A percentile compares a stretch with the other conserved stretches of the same genome.
Conservation (phyloP, 1,139 yeast genomes). For the Saccharomyces hybrid region DNA sequence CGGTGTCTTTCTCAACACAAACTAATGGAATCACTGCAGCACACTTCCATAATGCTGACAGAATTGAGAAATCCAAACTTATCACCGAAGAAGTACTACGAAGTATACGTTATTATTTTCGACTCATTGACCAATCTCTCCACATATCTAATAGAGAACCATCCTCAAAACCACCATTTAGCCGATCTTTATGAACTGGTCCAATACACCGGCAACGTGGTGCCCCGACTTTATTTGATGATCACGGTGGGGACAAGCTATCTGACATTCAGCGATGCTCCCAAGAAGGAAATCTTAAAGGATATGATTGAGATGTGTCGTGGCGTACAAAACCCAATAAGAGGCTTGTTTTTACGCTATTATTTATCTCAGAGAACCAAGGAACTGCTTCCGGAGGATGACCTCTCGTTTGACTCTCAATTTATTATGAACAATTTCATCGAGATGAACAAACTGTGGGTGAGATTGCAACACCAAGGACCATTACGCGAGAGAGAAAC, state of each 20-base stretch:
- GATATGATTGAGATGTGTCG: slow-evolving; percentile 98
- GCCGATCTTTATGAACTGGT: slow-evolving; percentile 91
- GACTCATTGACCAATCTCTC: slow-evolving; percentile 75
- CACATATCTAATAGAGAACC: slow-evolving; percentile 56
- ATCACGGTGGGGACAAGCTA: slow-evolving; percentile 90
- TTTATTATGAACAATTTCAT: slow-evolving; percentile 81
- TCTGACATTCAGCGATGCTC: slow-evolving; percentile 71
- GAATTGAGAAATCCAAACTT: slow-evolving; percentile 72
- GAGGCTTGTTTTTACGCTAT: slow-evolving; percentile 84
- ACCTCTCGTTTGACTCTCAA: slow-evolving; percentile 43
- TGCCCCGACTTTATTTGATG: slow-evolving; percentile 90
- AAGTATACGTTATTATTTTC: slow-evolving; percentile 75
- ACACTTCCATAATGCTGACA: slow-evolving; percentile 73
- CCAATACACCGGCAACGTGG: slow-evolving; percentile 88
- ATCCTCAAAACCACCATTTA: slow-evolving; percentile 60
- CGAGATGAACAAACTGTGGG: slow-evolving; percentile 98
- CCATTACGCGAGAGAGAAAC: slow-evolving; percentile 75
- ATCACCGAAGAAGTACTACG: slow-evolving; percentile 91
- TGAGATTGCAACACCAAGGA: slow-evolving; percentile 91
- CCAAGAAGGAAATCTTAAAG: slow-evolving; percentile 78
- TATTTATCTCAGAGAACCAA: slow-evolving; percentile 81
- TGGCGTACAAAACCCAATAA: slow-evolving; percentile 93
- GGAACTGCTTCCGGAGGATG: slow-evolving; percentile 48
- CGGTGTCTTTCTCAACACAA: slow-evolving; percentile 60
- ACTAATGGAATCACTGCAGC: slow-evolving; percentile 82